Evolutionary conservation across 495 filamentous ascomycete species (phyloP).

Genomic region (Aspergillus leporis): DNA sequence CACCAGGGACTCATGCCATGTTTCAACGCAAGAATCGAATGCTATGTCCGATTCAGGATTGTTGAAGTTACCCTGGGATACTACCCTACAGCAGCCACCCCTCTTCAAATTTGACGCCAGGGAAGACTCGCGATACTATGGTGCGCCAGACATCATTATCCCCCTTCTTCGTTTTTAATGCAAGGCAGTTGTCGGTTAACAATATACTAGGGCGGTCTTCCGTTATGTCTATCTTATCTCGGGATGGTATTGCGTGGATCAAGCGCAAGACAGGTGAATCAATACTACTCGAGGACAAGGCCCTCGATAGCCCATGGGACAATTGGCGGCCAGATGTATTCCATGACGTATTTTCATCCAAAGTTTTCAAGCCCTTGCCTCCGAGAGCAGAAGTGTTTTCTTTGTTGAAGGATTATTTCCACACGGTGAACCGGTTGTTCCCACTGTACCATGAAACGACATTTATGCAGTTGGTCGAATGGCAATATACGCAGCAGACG

Average conservation of each 20-base stretch:
- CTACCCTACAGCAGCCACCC: constrained; percentile 48
- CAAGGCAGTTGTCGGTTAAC: constrained; percentile 18
- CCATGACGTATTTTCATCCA: constrained; percentile 79
- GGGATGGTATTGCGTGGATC: constrained; percentile 95
- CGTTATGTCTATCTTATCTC: constrained; percentile 91
- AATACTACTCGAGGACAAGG: constrained; percentile 72
- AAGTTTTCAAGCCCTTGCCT: constrained; percentile 76
- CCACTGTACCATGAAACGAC: constrained; percentile 93
- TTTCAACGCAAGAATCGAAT: background rate
- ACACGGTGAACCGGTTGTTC: constrained; percentile 95
- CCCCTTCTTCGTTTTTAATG: background rate
- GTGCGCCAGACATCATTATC: constrained; percentile 45
- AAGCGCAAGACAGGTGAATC: constrained; percentile 90
- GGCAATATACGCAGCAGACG: constrained; percentile 87
- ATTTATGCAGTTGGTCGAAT: constrained; percentile 92
- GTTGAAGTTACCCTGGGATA: constrained; percentile 34
- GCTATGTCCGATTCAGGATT: background rate
- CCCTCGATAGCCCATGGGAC: constrained; percentile 80
- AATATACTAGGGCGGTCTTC: constrained; percentile 73
- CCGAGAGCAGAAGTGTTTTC: constrained; percentile 76
- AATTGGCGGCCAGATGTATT: constrained; percentile 94
- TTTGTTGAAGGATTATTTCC: constrained; percentile 86
- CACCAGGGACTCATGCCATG: constrained; percentile 2
- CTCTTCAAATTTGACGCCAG: constrained; percentile 65
- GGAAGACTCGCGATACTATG: constrained; percentile 90